Evolutionary conservation across 352 stramenopile species (phyloP).

Genomic region (Pythium pyrilobum): DNA sequence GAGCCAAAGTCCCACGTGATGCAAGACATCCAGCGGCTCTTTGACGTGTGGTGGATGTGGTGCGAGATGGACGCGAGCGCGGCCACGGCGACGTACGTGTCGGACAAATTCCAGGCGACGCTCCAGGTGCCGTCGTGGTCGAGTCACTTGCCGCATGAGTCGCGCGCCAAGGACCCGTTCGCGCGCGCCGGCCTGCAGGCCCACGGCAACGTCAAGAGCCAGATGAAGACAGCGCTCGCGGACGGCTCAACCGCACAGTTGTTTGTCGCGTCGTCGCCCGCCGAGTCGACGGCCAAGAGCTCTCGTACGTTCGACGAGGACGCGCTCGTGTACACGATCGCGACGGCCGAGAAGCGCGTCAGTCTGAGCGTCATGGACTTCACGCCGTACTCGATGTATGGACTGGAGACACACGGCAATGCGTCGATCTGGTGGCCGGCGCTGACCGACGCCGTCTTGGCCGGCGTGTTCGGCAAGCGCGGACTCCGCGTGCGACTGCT

Average conservation of each 20-base stretch:
- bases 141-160: constrained; percentile 26
- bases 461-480: constrained; percentile 45
- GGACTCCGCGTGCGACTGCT: constrained; percentile 53
- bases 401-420: constrained; percentile 23
- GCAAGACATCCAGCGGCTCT: constrained; percentile 57
- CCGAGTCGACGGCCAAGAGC: constrained; percentile 43
- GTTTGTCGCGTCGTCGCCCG: constrained; percentile 59
- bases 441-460: constrained; percentile 56
- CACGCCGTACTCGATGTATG: constrained; percentile 62
- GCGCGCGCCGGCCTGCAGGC: constrained; percentile 30
- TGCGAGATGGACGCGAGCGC: constrained; percentile 22
- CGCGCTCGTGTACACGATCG: constrained; percentile 68
- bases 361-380: constrained; percentile 85
- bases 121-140: constrained; percentile 66
- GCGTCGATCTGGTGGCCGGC: constrained; percentile 61
- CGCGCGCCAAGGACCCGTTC: constrained; percentile 45
- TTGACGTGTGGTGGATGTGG: constrained; percentile 74
- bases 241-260: constrained; percentile 21
- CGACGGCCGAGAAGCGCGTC: constrained; percentile 40
- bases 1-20: constrained; percentile 26
- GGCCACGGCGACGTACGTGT: constrained; percentile 34
- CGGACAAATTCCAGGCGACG: constrained; percentile 44
- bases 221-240: constrained; percentile 30
- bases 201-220: constrained; percentile 46
- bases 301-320: constrained; percentile 68